Conservation (phyloP, 108 stramenopile species). For the Discostella pseudostelligera region DNA sequence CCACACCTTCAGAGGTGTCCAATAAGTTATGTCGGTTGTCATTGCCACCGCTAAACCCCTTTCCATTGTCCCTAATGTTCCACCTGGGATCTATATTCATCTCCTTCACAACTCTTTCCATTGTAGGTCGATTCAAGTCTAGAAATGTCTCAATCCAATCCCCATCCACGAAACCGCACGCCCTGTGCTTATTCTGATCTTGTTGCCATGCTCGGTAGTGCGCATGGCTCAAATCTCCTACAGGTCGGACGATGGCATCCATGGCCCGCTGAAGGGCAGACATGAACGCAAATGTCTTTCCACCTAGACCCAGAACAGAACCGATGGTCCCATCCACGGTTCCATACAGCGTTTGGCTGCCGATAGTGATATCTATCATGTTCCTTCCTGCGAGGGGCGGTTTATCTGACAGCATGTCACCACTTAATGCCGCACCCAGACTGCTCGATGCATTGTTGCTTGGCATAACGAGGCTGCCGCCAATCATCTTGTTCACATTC, state of each 20-base stretch:
- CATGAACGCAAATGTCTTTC: slow-evolving; percentile 85
- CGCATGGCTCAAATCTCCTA: slow-evolving; percentile 87
- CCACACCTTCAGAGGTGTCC: slow-evolving; percentile 33
- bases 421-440: slow-evolving; percentile 9
- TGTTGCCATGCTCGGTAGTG: slow-evolving; percentile 83
- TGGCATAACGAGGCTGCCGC: slow-evolving; percentile 92
- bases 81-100: slow-evolving; percentile 88
- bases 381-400: slow-evolving; percentile 26
- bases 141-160: slow-evolving; percentile 93
- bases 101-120: slow-evolving; percentile 68
- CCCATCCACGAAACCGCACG: slow-evolving; percentile 93
- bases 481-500: slow-evolving; percentile 91
- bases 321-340: slow-evolving; percentile 95
- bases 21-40: slow-evolving; percentile 25
- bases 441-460: slow-evolving; percentile 20
- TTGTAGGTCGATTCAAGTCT: slow-evolving; percentile 81
- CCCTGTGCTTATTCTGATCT: slow-evolving; percentile 59
- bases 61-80: slow-evolving; percentile 56
- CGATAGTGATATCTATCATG: slow-evolving; percentile 60
- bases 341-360: slow-evolving; percentile 90
- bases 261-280: slow-evolving; percentile 77
- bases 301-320: slow-evolving; percentile 81
- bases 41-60: slow-evolving; percentile 15
- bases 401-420: slow-evolving; percentile 10
- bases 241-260: slow-evolving; percentile 59